Base-by-base conservation (phyloP, 2,329 filamentous ascomycete genomes). In the Alternaria sp. region DNA sequence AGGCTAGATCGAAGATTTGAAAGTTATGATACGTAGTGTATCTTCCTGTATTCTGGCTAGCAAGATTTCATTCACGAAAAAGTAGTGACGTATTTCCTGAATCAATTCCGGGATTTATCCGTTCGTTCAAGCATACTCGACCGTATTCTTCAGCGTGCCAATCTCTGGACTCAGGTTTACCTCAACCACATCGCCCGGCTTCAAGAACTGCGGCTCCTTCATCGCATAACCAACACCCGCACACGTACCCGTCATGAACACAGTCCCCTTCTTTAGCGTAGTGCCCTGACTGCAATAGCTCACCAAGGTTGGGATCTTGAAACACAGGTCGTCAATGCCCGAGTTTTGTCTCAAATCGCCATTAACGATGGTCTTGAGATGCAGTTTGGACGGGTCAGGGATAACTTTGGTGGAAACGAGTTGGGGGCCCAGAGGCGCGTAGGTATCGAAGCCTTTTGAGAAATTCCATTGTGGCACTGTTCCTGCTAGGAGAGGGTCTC, bases 381-480 rank as follows among this genome's bases (percentile, higher is more conserved):
- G 69, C 43, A 87, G 73, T 16, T 71, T 66, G 1, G 68, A 71
- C 0, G 84, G 83, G 52, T 85, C 81, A 0, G 74, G 68, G 0
- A 87, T 69, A 0, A 85, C 56, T 1, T 72, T 71, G 0, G 76
- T 72, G 1, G 75, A 74, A 0, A 87, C 82, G 1, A 88, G 72
- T 38, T 75, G 77, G 0, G 85, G 85, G 0, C 85, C 86, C 0
- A 88, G 57, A 0, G 86, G 86, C 0, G 83, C 83, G 63, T 80
- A 87, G 0, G 80, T 85, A 63, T 88, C 85, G 54, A 88, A 88
- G 0, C 84, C 83, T 64, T 88, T 87, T 16, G 79, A 81, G 63
- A 87, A 88, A 0, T 82, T 81, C 83, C 84, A 87, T 67, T 88
- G 86, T 0, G 85, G 85, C 0, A 87, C 82, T 0, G 75, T 79